Percentiles rank a stretch among this genome's conserved stretches.
These are phyloP conservation scores for Lactarius akahatsu DNA, from an alignment of 768 basidiomycete species.

Conservation along the genomic window DNA sequence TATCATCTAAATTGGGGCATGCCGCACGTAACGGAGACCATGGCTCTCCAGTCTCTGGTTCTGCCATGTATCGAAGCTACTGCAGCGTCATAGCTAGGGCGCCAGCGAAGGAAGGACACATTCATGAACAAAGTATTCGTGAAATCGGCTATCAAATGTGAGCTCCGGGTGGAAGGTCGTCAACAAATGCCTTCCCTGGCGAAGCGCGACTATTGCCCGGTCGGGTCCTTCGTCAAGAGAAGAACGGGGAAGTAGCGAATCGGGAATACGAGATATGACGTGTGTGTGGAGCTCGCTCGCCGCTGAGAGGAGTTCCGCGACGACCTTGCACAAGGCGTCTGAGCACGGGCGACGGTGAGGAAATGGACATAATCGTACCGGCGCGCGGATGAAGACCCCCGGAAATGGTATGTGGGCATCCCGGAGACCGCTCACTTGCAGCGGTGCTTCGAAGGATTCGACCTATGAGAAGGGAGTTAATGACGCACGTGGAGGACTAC, in stretches of 20 bases:
- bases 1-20: too few relatives aligned
- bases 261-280: conserved; percentile 68
- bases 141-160: conserved; percentile 82
- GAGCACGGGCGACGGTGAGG: neutral
- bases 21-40: neutral
- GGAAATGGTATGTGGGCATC: conserved; percentile 63
- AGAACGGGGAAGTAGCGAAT: conserved; percentile 47
- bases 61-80: neutral
- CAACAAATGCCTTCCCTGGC: conserved; percentile 80
- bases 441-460: conserved; percentile 85
- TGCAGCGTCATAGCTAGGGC: neutral
- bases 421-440: conserved; percentile 62
- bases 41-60: neutral
- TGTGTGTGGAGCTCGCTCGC: conserved; percentile 58
- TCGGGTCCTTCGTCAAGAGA: conserved; percentile 46
- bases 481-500: conserved; percentile 16
- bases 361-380: conserved; percentile 46
- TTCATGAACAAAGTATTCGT: conserved; percentile 83
- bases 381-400: conserved; percentile 93
- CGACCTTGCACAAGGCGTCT: conserved; percentile 48
- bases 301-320: conserved; percentile 50
- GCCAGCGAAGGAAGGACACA: conserved; percentile 52
- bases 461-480: conserved; percentile 46
- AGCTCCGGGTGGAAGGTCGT: conserved; percentile 96
- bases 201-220: conserved; percentile 75